Evolutionary conservation across 116 monocot genomes (phyloP), one percentile per base, ranked within the genome.

Genomic region (Posidonia oceanica): DNA sequence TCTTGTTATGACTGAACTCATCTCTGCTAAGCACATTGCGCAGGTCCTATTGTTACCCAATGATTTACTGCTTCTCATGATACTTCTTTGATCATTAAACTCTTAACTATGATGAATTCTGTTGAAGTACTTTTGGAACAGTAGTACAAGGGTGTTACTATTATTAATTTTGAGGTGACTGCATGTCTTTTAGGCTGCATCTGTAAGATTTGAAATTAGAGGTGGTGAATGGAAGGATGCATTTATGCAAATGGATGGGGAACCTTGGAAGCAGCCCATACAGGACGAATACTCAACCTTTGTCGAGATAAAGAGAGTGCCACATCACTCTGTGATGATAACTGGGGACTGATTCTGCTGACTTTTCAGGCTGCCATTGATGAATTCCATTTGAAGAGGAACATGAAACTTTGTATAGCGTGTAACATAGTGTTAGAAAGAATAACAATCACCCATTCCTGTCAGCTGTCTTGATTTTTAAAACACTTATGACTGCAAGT

Each of bases 11-110:
- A 80, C 86, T 36, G 88, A 92, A 59, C 80, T 92, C 29, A 82
- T 92, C 21, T 78, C 88, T 64, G 92, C 92, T n/a, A 86, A 88
- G 54, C 92, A 92, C 63, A 88, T 88, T 63, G 92, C 92, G 59
- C 92, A 92, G 88, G 92, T 92, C 70, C 52, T 68, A 53, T 5
- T 23, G 29, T 53, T 23, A 29, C 14, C 54, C 48, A 4, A 52
- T 68, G 12, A 37, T 53, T 4, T 68, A 13, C 42, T 68, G 23
- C 14, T 52, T 68, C 20, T 4, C 68, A 7, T 68, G 68, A 42
- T 42, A 16, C 6, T 39, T 16, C 39, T 64, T 7, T 3, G n/a
- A 18, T 64, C 16, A 64, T 37, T 39, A 13, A 20, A 39, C 48
- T 48, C 1, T 48, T 10, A 44, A 8, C 44, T 44, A 1, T 44